Evolutionary conservation across 176 grass and related monocot species (phyloP), one percentile per base, ranked within the genome.

Genomic region (Rhipidocladum racemiflorum): DNA sequence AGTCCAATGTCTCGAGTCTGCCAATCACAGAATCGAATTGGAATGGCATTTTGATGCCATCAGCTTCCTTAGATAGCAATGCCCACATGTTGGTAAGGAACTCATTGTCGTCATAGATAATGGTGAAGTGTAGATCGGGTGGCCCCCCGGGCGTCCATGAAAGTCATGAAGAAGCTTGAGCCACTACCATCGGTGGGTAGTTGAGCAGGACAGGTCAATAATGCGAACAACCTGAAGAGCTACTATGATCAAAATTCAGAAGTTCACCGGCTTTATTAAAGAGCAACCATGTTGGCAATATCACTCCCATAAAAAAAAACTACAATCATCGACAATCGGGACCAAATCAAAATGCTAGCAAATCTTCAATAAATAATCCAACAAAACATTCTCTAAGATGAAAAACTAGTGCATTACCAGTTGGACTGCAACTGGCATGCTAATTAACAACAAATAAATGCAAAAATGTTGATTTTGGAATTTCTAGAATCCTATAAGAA

Each of bases 121-220:
- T 74, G 6, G 83, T 89, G 29, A 92, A 57, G 38, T 69, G 83
- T 51, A 89, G 69, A 65, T 77, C 46, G 5, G 86, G 83, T 3
- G 86, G 54, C 0, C 90, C 83, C 74, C 74, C 20, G 36, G 86
- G 17, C 86, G 55, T 36, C 68, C 45, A 61, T 61, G 83, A 29
- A 89, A 85, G 13, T 71, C 79, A 0, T 75, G 68, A 34, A 89
- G 86, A 70, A 92, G 81, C 25, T 85, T 77, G 14, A 78, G 12
- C 90, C 86, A 92, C 74, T 89, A 86, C 69, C 72, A 65, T n/a
- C 53, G 86, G 32, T 89, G 86, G 9, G 84, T 14, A 45, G 85
- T 83, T 54, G 87, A 81, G 61, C 78, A 75, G 62, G 70, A 87
- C 61, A 92, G 67, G 79, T 92, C 86, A 51, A 92, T 40, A 46